A percentile compares a stretch with the other conserved stretches of the same genome.
These are phyloP conservation scores for Leptomonas seymouri DNA, from an alignment of 208 protist genomes.

Conservation along the genomic window DNA sequence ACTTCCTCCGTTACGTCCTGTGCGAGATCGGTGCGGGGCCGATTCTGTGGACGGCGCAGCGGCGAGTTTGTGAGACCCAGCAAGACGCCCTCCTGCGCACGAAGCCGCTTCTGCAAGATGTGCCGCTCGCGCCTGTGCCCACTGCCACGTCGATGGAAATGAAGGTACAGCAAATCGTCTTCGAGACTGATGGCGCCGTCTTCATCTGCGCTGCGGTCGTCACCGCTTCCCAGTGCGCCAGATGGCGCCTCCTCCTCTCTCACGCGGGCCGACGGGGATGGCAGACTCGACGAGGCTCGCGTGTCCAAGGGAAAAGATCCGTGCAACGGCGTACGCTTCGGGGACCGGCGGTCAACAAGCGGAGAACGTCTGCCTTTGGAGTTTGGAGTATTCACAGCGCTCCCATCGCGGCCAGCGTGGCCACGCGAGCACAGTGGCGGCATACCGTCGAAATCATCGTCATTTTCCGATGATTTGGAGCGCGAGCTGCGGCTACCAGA, in stretches of 20 bases:
- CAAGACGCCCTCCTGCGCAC: slow-evolving; percentile 34
- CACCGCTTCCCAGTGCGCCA: not conserved
- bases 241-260: not conserved
- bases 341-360: not conserved
- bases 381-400: not conserved
- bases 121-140: slow-evolving; percentile 38
- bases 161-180: slow-evolving; percentile 31
- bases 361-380: not conserved
- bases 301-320: slow-evolving; percentile 5
- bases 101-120: slow-evolving; percentile 54
- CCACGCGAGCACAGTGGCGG: too few species aligned
- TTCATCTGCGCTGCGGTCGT: not conserved
- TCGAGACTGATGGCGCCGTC: slow-evolving; percentile 10
- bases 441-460: not conserved
- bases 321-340: slow-evolving; percentile 12
- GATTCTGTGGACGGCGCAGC: slow-evolving; percentile 5
- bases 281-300: not conserved
- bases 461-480: not conserved
- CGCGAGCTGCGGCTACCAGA: not conserved
- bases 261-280: too few species aligned
- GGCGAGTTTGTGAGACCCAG: slow-evolving; percentile 15
- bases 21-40: not conserved
- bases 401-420: too few species aligned
- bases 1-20: not conserved
- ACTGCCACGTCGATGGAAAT: slow-evolving; percentile 46